Evolutionary conservation across 129 eudicot species (phyloP).

Genomic region (Chrysanthemum seticuspe): DNA sequence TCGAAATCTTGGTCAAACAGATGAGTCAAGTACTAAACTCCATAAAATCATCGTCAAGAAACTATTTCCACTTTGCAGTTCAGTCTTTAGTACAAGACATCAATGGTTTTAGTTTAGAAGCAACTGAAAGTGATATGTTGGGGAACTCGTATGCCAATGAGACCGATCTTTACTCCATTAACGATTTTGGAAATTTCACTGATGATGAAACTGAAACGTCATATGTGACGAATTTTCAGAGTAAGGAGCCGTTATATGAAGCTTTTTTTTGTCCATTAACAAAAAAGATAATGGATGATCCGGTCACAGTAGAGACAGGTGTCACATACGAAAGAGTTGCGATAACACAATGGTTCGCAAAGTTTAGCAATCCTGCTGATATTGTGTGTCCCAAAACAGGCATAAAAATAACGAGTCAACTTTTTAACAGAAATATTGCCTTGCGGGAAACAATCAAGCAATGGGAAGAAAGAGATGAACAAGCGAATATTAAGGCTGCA

Average conservation of each 20-base stretch:
- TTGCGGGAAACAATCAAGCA: slow-evolving; percentile 58
- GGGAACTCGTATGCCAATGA: slow-evolving; percentile 24
- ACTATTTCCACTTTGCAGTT: slow-evolving; percentile 35
- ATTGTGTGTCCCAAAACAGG: slow-evolving; percentile 58
- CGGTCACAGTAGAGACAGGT: slow-evolving; percentile 74
- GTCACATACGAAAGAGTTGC: slow-evolving; percentile 62
- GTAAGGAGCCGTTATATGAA: slow-evolving; percentile 59
- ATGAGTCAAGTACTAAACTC: slow-evolving; percentile 48
- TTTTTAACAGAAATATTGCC: slow-evolving; percentile 49
- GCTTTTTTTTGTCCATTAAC: slow-evolving; percentile 74
- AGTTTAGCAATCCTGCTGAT: slow-evolving; percentile 40
- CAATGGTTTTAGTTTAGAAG: slow-evolving; percentile 35
- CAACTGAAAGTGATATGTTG: not conserved
- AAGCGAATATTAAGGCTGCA: slow-evolving; percentile 55
- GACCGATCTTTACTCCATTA: slow-evolving; percentile 56
- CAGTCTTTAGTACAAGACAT: slow-evolving; percentile 53
- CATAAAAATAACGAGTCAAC: slow-evolving; percentile 39
- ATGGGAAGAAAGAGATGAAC: slow-evolving; percentile 78
- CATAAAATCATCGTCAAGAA: slow-evolving; percentile 33
- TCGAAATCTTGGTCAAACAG: slow-evolving; percentile 43
- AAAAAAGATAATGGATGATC: slow-evolving; percentile 68
- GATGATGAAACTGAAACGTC: slow-evolving; percentile 24
- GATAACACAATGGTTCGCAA: slow-evolving; percentile 50
- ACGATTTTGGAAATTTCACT: slow-evolving; percentile 31
- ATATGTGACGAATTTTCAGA: slow-evolving; percentile 25